Evolutionary conservation across 352 stramenopile species (phyloP).

Genomic region (Phytophthora vignae): DNA sequence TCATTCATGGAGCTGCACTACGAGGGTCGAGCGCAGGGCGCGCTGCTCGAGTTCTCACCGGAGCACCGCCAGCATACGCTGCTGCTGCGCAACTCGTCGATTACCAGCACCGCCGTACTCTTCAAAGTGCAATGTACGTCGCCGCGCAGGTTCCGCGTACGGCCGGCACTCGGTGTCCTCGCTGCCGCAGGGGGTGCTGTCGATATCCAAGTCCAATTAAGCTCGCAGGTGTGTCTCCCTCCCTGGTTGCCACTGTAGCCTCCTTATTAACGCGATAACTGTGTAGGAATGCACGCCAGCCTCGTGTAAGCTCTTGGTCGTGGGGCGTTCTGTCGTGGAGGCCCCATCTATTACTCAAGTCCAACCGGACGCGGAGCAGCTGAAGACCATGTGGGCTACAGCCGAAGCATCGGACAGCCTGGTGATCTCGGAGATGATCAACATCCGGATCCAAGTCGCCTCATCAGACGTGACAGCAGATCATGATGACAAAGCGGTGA

Average conservation of each 20-base stretch:
- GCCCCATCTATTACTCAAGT: neutral
- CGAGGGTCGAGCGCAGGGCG: conserved; percentile 1
- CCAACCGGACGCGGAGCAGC: neutral
- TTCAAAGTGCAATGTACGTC: conserved; percentile 62
- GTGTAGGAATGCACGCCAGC: conserved; percentile 34
- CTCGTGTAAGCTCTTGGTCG: conserved; percentile 52
- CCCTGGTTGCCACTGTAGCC: neutral
- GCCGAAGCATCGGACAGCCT: conserved; percentile 34
- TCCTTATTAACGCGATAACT: neutral
- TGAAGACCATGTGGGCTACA: conserved; percentile 41
- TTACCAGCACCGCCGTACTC: conserved; percentile 17
- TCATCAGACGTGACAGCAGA: neutral
- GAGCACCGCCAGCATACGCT: conserved; percentile 6
- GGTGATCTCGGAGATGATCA: conserved; percentile 48
- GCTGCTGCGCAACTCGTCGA: conserved; percentile 8
- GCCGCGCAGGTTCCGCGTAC: conserved; percentile 48
- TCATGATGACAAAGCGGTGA: conserved; percentile 11
- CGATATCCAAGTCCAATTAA: conserved; percentile 40
- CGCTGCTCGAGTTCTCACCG: conserved; percentile 15
- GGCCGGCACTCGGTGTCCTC: conserved; percentile 32
- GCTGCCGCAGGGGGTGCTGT: conserved; percentile 8
- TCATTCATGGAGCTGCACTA: conserved; percentile 23
- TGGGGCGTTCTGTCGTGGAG: conserved; percentile 5
- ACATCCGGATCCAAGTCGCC: conserved; percentile 19
- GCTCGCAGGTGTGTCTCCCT: conserved; percentile 33